phyloP scores from a whole-genome alignment of 2,329 filamentous ascomycete species.

The Byssoonygena ceratinophila region DNA sequence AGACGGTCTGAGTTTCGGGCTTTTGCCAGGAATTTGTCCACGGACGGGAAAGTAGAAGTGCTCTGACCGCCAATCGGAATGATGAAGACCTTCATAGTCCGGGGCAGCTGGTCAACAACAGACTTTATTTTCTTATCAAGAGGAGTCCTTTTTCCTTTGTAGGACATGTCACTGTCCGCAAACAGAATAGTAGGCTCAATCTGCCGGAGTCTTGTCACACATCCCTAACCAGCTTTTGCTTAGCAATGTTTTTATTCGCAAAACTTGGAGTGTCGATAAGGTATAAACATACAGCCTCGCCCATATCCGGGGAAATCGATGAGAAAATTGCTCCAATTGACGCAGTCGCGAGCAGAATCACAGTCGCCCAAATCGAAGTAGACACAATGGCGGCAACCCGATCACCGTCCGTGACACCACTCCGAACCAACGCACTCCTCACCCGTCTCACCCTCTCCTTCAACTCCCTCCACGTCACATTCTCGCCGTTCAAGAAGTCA shows the following conservation, averaged over 20 bases:
- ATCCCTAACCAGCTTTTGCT: slow-evolving; percentile 18
- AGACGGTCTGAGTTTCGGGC: slow-evolving; percentile 25
- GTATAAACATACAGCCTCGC: slow-evolving; percentile 22
- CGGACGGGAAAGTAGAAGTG: slow-evolving; percentile 19
- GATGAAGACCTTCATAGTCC: slow-evolving; percentile 19
- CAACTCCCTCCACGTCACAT: slow-evolving; percentile 33
- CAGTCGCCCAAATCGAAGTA: slow-evolving; percentile 35
- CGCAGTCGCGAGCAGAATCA: slow-evolving; percentile 34
- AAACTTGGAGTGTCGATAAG: no score
- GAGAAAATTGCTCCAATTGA: slow-evolving; percentile 38
- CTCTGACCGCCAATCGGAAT: slow-evolving; percentile 17
- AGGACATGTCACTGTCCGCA: slow-evolving; percentile 32
- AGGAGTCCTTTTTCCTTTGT: slow-evolving; percentile 31
- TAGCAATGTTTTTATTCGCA: no score
- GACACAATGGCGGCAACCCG: slow-evolving; percentile 35
- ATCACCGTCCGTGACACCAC: slow-evolving; percentile 32
- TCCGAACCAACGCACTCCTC: slow-evolving; percentile 30
- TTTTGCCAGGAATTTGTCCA: slow-evolving; percentile 27
- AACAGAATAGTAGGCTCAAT: slow-evolving; percentile 34
- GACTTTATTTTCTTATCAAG: slow-evolving; percentile 26
- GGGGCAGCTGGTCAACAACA: slow-evolving; percentile 24
- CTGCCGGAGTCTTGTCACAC: slow-evolving; percentile 31
- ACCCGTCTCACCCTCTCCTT: slow-evolving; percentile 31
- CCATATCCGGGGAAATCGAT: slow-evolving; percentile 37
- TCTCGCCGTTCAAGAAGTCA: slow-evolving; percentile 28